Evolutionary conservation across 139 green algal species (phyloP).

Genomic region (Chlorokybus atmophyticus): DNA sequence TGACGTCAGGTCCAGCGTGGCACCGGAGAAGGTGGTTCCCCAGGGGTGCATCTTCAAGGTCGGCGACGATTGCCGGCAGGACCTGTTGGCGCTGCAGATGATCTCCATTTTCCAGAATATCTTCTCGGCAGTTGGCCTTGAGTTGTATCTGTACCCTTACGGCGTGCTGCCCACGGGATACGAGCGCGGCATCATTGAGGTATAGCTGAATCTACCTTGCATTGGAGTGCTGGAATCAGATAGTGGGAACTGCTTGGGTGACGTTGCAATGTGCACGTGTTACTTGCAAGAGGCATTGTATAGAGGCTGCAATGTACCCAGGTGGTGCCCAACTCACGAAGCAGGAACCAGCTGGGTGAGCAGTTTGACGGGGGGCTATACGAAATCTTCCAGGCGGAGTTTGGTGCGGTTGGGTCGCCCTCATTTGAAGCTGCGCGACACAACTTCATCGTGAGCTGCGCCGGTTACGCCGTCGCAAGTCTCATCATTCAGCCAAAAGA

Average conservation of each 20-base stretch:
- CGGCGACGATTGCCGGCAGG: conserved; percentile 85
- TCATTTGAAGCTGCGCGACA: conserved; percentile 69
- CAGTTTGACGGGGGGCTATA: conserved; percentile 73
- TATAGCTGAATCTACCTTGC: conserved; percentile 7
- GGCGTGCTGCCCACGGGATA: conserved; percentile 90
- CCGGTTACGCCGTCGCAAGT: conserved; percentile 66
- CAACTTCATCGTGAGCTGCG: conserved; percentile 67
- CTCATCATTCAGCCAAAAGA: conserved; percentile 61
- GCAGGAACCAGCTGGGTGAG: conserved; percentile 63
- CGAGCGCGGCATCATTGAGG: conserved; percentile 87
- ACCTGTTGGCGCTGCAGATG: conserved; percentile 93
- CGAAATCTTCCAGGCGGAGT: conserved; percentile 85
- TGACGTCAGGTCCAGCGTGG: conserved; percentile 36
- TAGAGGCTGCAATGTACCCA: neutral
- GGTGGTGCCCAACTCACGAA: conserved; percentile 73
- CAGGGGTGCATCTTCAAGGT: conserved; percentile 46
- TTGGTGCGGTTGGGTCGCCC: conserved; percentile 53
- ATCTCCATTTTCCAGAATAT: conserved; percentile 40
- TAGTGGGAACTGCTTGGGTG: conserved; percentile 12
- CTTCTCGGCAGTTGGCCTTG: conserved; percentile 53
- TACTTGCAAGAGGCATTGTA: too few relatives aligned
- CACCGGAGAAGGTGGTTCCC: neutral
- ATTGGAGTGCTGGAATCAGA: neutral
- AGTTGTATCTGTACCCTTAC: conserved; percentile 81
- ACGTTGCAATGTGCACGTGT: neutral